Percentiles rank a stretch among this genome's conserved stretches.
Evolutionary conservation across 2,329 filamentous ascomycete genomes (phyloP).

Genomic region (Colletotrichum sp.): DNA sequence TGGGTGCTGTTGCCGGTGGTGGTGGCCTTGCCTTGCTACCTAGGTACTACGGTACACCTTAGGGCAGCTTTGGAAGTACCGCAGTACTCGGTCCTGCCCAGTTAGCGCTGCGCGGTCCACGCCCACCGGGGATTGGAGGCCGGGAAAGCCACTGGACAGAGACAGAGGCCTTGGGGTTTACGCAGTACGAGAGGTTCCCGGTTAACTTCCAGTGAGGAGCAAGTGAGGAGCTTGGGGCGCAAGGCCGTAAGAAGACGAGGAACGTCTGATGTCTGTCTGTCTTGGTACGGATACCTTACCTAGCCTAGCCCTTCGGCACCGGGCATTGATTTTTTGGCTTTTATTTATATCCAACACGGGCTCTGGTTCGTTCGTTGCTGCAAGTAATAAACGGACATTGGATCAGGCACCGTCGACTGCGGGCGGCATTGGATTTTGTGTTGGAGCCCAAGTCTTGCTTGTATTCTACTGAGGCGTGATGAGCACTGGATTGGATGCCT

Average conservation of each 20-base stretch:
- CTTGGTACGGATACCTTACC: not conserved
- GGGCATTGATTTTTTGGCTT: not conserved
- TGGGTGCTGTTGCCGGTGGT: not conserved
- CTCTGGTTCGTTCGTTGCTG: not conserved
- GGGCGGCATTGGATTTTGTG: not conserved
- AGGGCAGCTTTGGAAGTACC: no score
- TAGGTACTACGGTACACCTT: no score
- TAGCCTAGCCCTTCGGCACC: not conserved
- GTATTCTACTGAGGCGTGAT: not conserved
- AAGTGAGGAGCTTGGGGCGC: not conserved
- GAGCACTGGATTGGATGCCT: not conserved
- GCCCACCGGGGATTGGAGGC: not conserved
- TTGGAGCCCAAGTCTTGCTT: not conserved
- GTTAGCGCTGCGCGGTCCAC: not conserved
- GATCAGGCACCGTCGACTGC: not conserved
- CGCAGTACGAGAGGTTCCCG: not conserved
- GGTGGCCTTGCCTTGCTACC: not conserved
- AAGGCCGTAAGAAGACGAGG: not conserved
- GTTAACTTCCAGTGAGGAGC: not conserved
- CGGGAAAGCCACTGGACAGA: not conserved
- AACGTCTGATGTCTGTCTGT: not conserved
- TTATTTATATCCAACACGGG: not conserved
- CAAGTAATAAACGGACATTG: not conserved
- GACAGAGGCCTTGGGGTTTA: not conserved
- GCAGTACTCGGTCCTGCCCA: not conserved